Evolutionary conservation across 2,329 filamentous ascomycete genomes (phyloP), one percentile per base, ranked within the genome.

Genomic region (Aspergillus melleus): DNA sequence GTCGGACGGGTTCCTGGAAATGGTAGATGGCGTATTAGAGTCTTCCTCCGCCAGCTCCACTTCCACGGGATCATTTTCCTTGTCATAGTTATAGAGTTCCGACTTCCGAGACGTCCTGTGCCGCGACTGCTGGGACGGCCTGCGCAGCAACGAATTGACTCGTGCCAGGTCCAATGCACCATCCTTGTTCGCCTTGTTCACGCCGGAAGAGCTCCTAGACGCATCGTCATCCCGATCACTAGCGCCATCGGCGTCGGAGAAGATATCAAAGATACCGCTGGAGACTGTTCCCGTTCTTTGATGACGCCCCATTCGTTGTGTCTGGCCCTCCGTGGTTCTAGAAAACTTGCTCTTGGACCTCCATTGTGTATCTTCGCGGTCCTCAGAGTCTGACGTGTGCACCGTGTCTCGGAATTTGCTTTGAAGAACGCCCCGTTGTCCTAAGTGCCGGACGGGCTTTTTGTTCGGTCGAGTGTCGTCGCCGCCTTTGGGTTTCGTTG

Each of bases 71-170:
- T 74, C 72, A 44, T 74, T 72, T 39, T 76, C 73, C 61, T 75
- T 74, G 46, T 71, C 70, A 50, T 74, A 75, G 51, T 74, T 70
- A 50, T 69, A 67, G 6, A 65, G 66, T 55, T 70, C 68, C 57
- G 67, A 63, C 61, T 72, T 74, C 50, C 64, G 58, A 14, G 60
- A 64, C 19, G 64, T 65, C 49, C 66, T 64, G 39, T 61, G 61
- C 19, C 67, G 65, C 24, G 67, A 66, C 20, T 62, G 65, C 29
- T 66, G 67, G 19, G 68, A 62, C 26, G 71, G 53, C 2, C 68
- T 70, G 20, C 76, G 63, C 6, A 74, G 67, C 20, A 77, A 60
- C 12, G 74, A 74, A 53, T 77, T 77, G 20, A 72, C 65, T 14
- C 70, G 68, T 8, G 73, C 66, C 3, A 69, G 52, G 32, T 70